These are phyloP conservation scores for Erysimum cheiri DNA, from an alignment of 441 rosid genomes.

Conservation along the genomic window DNA sequence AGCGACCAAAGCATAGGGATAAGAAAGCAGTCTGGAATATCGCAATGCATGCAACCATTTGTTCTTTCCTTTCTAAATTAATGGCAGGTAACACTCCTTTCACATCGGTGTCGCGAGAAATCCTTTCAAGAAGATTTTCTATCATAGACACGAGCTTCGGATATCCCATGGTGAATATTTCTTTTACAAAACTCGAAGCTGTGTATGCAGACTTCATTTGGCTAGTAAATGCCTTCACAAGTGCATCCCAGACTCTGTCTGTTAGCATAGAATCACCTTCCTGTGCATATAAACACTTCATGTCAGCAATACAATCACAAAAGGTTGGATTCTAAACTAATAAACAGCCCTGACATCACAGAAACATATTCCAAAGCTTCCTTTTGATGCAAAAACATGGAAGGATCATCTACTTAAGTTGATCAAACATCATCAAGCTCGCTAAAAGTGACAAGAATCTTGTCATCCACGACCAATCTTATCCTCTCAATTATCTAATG, in stretches of 20 bases:
- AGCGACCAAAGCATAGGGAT: constrained; percentile 74
- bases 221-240: constrained; percentile 85
- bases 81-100: constrained; percentile 92
- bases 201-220: constrained; percentile 97
- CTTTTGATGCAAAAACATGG: constrained; percentile 13
- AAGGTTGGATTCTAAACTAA: not conserved
- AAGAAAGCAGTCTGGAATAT: constrained; percentile 93
- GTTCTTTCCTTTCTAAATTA: constrained; percentile 72
- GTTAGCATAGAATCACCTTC: constrained; percentile 87
- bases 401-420: not conserved
- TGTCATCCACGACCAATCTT: constrained; percentile 1
- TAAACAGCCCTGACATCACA: constrained; percentile 16
- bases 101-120: constrained; percentile 79
- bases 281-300: constrained; percentile 49
- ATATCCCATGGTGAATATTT: constrained; percentile 86
- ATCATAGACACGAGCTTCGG: constrained; percentile 88
- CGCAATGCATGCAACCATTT: constrained; percentile 81
- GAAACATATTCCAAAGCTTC: constrained; percentile 9
- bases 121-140: constrained; percentile 88
- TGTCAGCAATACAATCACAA: constrained; percentile 32
- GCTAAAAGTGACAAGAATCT: not conserved
- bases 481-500: not conserved
- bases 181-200: constrained; percentile 97
- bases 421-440: constrained; percentile 4
- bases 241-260: constrained; percentile 95